Evolutionary conservation across 2,329 filamentous ascomycete genomes (phyloP).

Genomic region (Fusarium sp.): DNA sequence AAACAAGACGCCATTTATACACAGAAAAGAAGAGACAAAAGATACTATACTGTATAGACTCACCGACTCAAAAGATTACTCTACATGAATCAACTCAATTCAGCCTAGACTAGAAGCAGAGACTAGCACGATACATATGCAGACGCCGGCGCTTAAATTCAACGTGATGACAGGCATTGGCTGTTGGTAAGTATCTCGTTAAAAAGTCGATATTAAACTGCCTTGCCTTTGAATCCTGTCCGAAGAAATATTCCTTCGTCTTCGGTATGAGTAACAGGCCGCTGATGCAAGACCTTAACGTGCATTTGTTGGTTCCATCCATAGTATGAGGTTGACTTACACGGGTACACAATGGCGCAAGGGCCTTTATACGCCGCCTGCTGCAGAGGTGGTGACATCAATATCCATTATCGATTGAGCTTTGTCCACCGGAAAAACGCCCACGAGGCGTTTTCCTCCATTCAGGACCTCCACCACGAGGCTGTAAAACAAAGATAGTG

Average conservation of each 20-base stretch:
- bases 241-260: not conserved
- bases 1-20: conserved; percentile 6
- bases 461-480: conserved; percentile 10
- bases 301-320: conserved; percentile 6
- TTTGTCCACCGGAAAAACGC: conserved; percentile 7
- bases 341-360: not conserved
- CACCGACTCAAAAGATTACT: conserved; percentile 24
- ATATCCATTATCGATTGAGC: not conserved
- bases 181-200: not conserved
- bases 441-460: conserved; percentile 29
- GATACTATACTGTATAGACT: conserved; percentile 1
- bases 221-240: conserved; percentile 6
- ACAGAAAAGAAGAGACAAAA: not conserved
- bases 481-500: conserved; percentile 18
- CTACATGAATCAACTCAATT: conserved; percentile 15
- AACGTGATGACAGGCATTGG: conserved; percentile 7
- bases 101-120: conserved; percentile 14
- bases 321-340: conserved; percentile 18
- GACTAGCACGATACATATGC: conserved; percentile 8
- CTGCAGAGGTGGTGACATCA: conserved; percentile 12
- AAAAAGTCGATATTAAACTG: conserved; percentile 5
- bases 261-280: not conserved
- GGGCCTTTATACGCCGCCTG: not conserved
- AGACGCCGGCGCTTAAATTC: conserved; percentile 24
- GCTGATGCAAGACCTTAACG: conserved; percentile 3